Evolutionary conservation across 2,329 filamentous ascomycete genomes (phyloP).

Genomic region (Podosphaera aphanis): DNA sequence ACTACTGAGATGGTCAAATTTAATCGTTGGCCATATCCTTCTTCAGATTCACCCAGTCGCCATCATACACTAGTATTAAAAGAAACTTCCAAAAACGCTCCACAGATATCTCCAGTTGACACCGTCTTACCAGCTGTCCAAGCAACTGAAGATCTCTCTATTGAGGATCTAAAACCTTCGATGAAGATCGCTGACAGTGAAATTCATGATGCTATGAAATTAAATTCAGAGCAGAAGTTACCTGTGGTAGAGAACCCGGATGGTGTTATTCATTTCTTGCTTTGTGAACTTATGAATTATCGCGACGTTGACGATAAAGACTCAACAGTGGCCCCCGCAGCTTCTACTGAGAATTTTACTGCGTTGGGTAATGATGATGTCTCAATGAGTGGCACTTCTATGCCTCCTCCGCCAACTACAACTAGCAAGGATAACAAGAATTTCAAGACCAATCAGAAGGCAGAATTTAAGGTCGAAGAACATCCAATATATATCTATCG

Average conservation of each 20-base stretch:
- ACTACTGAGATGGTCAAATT: conserved; percentile 69
- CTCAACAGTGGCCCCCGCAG: conserved; percentile 16
- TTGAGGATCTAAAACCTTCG: conserved; percentile 31
- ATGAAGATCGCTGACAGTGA: conserved; percentile 36
- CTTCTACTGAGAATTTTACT: conserved; percentile 5
- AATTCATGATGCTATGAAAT: conserved; percentile 40
- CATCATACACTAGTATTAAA: conserved; percentile 20
- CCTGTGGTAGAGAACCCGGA: conserved; percentile 81
- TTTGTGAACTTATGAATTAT: conserved; percentile 80
- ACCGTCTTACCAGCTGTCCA: conserved; percentile 14
- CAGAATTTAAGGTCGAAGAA: conserved; percentile 68
- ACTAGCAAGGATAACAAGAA: conserved; percentile 7
- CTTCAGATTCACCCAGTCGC: conserved; percentile 18
- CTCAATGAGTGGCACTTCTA: conserved; percentile 7
- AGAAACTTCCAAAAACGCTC: conserved; percentile 5
- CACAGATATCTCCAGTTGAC: conserved; percentile 10
- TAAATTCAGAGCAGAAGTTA: conserved; percentile 43
- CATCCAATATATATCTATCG: conserved; percentile 93
- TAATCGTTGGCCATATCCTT: conserved; percentile 27
- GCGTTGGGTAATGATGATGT: conserved; percentile 10
- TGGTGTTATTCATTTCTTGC: conserved; percentile 81
- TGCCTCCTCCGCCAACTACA: conserved; percentile 16
- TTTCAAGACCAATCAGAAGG: conserved; percentile 41
- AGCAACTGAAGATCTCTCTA: conserved; percentile 16
- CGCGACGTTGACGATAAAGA: conserved; percentile 81